Evolutionary conservation across 2,329 filamentous ascomycete genomes (phyloP).

Genomic region (Diaporthe caulivora): DNA sequence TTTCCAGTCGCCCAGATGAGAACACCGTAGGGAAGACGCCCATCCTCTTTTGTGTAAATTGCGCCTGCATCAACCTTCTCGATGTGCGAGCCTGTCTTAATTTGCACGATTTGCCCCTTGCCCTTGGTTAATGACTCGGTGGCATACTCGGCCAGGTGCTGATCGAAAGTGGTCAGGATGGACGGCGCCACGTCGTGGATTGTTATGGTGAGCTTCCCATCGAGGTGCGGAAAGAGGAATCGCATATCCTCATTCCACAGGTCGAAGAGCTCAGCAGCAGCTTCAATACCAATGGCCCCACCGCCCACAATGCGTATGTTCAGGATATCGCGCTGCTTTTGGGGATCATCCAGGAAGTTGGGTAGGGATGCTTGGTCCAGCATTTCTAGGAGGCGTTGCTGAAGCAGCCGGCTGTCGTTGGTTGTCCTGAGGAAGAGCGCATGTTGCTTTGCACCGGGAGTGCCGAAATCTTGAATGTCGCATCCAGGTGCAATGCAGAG

Average conservation of each 20-base stretch:
- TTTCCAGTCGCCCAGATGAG: conserved; percentile 44
- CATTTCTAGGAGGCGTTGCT: conserved; percentile 50
- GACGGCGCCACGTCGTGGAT: conserved; percentile 58
- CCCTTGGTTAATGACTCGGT: conserved; percentile 49
- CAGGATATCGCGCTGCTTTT: conserved; percentile 49
- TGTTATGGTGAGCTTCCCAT: conserved; percentile 53
- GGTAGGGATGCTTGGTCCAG: conserved; percentile 44
- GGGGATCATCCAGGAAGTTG: conserved; percentile 42
- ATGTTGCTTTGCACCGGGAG: conserved; percentile 53
- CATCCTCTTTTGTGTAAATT: conserved; percentile 54
- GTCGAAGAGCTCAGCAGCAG: conserved; percentile 58
- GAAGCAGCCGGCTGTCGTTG: conserved; percentile 50
- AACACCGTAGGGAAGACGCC: conserved; percentile 54
- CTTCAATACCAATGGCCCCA: conserved; percentile 56
- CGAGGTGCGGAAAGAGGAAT: conserved; percentile 54
- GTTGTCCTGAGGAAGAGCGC: conserved; percentile 53
- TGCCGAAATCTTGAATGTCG: conserved; percentile 54
- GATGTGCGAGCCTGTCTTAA: conserved; percentile 49
- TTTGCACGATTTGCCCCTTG: conserved; percentile 48
- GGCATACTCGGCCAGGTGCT: conserved; percentile 55
- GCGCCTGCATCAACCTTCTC: conserved; percentile 38
- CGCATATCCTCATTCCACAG: conserved; percentile 53
- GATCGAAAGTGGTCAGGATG: conserved; percentile 56
- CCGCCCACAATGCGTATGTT: conserved; percentile 56
- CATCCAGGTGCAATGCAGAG: conserved; percentile 57